Conservation (phyloP, 2,329 filamentous ascomycete species). For the Aspergillus thermomutatus region DNA sequence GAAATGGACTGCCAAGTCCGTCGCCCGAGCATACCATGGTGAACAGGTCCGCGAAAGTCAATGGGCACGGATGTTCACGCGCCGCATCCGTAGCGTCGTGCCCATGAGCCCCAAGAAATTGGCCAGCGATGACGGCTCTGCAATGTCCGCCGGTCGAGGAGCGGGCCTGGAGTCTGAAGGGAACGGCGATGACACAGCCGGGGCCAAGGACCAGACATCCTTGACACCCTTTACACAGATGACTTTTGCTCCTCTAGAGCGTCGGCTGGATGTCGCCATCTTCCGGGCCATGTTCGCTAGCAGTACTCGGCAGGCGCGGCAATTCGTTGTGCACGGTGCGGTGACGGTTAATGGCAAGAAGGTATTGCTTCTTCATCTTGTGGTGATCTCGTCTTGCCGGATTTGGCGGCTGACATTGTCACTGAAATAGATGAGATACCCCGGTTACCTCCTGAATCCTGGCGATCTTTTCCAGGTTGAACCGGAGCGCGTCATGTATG, state of each 20-base stretch:
- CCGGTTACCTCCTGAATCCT: conserved; percentile 90
- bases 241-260: conserved; percentile 87
- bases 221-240: conserved; percentile 90
- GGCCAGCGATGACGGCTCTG: conserved; percentile 75
- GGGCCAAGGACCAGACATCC: neutral
- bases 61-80: conserved; percentile 90
- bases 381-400: neutral
- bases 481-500: conserved; percentile 79
- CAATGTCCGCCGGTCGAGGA: conserved; percentile 78
- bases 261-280: conserved; percentile 88
- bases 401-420: conserved; percentile 6
- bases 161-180: conserved; percentile 56
- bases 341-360: conserved; percentile 97
- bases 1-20: conserved; percentile 90
- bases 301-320: conserved; percentile 85
- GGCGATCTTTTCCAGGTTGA: conserved; percentile 98
- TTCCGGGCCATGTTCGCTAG: conserved; percentile 93
- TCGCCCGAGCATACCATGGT: conserved; percentile 84
- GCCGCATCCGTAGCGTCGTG: conserved; percentile 75
- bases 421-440: conserved; percentile 74
- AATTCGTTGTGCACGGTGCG: conserved; percentile 88
- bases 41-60: conserved; percentile 90
- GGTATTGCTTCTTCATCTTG: conserved; percentile 49
- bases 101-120: conserved; percentile 80
- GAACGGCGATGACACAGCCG: conserved; percentile 16